Percentiles rank a stretch among this genome's conserved stretches.
phyloP scores from a whole-genome alignment of 495 filamentous ascomycete species.

The Penicillium lividum region DNA sequence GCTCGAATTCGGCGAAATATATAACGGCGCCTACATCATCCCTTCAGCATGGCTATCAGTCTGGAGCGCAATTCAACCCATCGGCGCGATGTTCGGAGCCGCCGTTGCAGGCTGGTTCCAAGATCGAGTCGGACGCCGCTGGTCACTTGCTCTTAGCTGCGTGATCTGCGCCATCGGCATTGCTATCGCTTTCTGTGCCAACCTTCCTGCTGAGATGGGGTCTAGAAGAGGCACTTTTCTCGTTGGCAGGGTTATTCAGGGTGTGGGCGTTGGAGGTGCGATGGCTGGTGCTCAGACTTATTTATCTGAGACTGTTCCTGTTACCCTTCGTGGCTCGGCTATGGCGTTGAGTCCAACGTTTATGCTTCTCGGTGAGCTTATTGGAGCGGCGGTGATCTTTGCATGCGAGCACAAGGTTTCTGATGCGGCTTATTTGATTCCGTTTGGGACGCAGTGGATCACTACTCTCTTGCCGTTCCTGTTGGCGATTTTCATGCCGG shows the following conservation, averaged over 20 bases:
- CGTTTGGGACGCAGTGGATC: slow-evolving; percentile 33
- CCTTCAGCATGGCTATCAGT: slow-evolving; percentile 48
- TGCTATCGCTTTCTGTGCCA: slow-evolving; percentile 34
- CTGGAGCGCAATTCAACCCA: slow-evolving; percentile 41
- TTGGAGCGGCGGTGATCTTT: slow-evolving; percentile 42
- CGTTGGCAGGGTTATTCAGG: slow-evolving; percentile 34
- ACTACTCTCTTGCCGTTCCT: slow-evolving; percentile 23
- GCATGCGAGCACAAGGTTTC: slow-evolving; percentile 15
- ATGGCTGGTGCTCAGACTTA: slow-evolving; percentile 47
- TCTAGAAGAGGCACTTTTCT: slow-evolving; percentile 32
- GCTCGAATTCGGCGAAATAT: slow-evolving; percentile 36
- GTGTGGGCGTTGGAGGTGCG: slow-evolving; percentile 40
- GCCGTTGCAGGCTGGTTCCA: slow-evolving; percentile 39
- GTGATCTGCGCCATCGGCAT: slow-evolving; percentile 41
- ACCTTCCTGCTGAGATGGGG: slow-evolving; percentile 25
- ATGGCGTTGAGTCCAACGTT: slow-evolving; percentile 46
- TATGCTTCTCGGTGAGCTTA: slow-evolving; percentile 43
- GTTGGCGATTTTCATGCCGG: slow-evolving; percentile 12
- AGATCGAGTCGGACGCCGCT: slow-evolving; percentile 42
- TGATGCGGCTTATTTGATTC: slow-evolving; percentile 18
- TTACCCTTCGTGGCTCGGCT: slow-evolving; percentile 39
- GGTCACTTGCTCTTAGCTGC: slow-evolving; percentile 32
- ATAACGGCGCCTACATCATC: slow-evolving; percentile 40
- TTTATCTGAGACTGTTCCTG: slow-evolving; percentile 45
- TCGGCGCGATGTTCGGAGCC: slow-evolving; percentile 43